Base-by-base conservation (phyloP, 805 yeast species). In the Wickerhamomyces hampshirensis region DNA sequence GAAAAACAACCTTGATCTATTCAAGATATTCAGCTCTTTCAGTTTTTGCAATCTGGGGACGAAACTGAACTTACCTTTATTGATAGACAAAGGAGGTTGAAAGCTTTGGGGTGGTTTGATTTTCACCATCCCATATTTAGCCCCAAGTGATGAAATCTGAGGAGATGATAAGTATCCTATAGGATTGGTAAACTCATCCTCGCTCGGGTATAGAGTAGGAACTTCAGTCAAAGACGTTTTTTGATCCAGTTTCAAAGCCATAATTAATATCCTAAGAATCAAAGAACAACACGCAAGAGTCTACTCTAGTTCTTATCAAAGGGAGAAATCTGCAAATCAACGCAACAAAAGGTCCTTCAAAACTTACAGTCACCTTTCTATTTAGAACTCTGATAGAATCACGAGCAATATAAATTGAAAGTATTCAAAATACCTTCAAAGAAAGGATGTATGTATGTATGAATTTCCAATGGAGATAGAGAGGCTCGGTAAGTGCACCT, bases 81-180 rank as follows among this genome's bases (percentile, higher is more conserved):
- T 67, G 15, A 83, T 60, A 37, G 77, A 67, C 43, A 81, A 69
- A 0, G 75, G 75, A 4, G 71, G 80, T 14, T 60, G 54, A 64
- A 73, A 74, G 2, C 46, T 49, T 0, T 40, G 40, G 0, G 91
- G 89, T 5, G 94, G 80, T 6, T 73, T 64, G 3, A 89, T 55
- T 51, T 88, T 89, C 30, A 87, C 59, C 50, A 93, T 88, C 0
- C 96, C 96, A 55, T 69, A 76, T 19, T 61, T 55, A 23, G 55
- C 59, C 3, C 93, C 95, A 8, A 68, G 48, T 3, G 50, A 33
- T 3, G 48, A 45, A 0, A 68, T 64, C 10, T 60, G 56, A 1
- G 76, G 57, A 11, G 73, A 65, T 16, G 83, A 80, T 13, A 85
- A 62, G 46, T 78, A 82, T n/a, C 56, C 57, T 15, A 81, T 72